phyloP scores from a whole-genome alignment of 2,329 filamentous ascomycete genomes.

The Diaporthe velutina region DNA sequence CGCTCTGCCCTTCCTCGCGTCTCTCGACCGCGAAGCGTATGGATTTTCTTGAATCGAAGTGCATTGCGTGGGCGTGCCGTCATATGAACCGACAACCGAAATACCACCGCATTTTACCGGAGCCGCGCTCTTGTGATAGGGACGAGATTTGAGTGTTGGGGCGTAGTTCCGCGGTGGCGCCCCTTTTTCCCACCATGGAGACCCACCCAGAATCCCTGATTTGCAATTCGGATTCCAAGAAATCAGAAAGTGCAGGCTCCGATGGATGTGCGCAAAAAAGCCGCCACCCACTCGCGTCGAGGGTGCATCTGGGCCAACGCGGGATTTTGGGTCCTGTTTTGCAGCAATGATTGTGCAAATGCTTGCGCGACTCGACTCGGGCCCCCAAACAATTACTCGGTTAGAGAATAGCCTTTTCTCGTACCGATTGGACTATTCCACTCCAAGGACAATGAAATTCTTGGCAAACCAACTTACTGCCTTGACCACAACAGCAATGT shows the following conservation, averaged over 20 bases:
- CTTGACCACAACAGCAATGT: neutral
- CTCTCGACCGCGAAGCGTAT: neutral
- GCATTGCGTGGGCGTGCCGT: neutral
- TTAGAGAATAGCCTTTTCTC: constrained; percentile 14
- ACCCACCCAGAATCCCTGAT: constrained; percentile 24
- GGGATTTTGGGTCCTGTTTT: neutral
- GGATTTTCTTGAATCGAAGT: neutral
- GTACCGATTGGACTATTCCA: constrained; percentile 1
- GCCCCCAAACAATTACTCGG: constrained; percentile 15
- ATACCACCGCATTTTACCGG: constrained; percentile 1
- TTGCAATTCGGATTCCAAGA: constrained; percentile 20
- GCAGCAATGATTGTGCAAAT: neutral
- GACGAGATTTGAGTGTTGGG: constrained; percentile 17
- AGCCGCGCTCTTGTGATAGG: neutral
- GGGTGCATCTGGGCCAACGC: constrained; percentile 3
- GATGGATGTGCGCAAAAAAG: neutral
- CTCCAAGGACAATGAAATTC: neutral
- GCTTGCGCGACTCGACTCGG: constrained; percentile 15
- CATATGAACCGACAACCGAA: neutral
- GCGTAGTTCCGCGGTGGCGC: neutral
- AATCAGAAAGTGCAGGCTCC: constrained; percentile 9
- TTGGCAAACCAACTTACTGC: constrained; percentile 5
- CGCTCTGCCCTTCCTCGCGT: neutral
- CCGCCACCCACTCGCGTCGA: neutral
- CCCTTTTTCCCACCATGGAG: constrained; percentile 29